These are phyloP conservation scores for Yamadazyma triangularis DNA, from an alignment of 1,139 yeast species.

Conservation along the genomic window DNA sequence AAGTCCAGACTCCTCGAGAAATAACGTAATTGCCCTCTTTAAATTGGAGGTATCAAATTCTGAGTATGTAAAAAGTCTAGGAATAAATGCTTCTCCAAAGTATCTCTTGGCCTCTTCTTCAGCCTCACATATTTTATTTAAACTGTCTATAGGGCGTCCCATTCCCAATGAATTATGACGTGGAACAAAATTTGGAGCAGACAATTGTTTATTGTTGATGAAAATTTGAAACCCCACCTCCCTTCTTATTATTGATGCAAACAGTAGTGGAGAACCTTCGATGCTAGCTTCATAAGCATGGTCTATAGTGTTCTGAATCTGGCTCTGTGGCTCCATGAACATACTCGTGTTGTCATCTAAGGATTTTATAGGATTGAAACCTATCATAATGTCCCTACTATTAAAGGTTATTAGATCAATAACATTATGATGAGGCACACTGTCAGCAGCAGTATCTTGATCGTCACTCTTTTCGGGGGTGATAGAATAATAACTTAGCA, in stretches of 20 bases:
- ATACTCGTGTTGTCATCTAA: neutral
- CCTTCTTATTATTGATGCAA: constrained; percentile 8
- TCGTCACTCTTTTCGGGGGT: neutral
- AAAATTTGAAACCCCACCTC: constrained; percentile 10
- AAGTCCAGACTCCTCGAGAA: neutral
- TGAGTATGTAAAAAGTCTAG: constrained; percentile 6
- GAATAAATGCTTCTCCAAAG: constrained; percentile 11
- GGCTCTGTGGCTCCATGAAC: neutral
- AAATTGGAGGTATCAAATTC: constrained; percentile 1
- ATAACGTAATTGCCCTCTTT: neutral
- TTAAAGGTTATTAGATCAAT: neutral
- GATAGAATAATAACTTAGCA: no score
- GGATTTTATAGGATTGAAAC: neutral
- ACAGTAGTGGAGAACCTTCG: constrained; percentile 10
- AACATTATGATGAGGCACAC: neutral
- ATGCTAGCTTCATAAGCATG: no score
- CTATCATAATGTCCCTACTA: neutral
- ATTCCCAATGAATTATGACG: constrained; percentile 4
- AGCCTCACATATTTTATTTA: neutral
- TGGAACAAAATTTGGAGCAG: constrained; percentile 8
- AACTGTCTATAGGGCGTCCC: no score
- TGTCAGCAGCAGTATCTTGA: neutral
- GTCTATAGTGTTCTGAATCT: neutral
- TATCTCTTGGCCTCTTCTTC: constrained; percentile 6
- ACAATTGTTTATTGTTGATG: constrained; percentile 10